Evolutionary conservation across 129 eudicot species (phyloP), one percentile per base, ranked within the genome.

Genomic region (Rutidosis leptorrhynchoides): DNA sequence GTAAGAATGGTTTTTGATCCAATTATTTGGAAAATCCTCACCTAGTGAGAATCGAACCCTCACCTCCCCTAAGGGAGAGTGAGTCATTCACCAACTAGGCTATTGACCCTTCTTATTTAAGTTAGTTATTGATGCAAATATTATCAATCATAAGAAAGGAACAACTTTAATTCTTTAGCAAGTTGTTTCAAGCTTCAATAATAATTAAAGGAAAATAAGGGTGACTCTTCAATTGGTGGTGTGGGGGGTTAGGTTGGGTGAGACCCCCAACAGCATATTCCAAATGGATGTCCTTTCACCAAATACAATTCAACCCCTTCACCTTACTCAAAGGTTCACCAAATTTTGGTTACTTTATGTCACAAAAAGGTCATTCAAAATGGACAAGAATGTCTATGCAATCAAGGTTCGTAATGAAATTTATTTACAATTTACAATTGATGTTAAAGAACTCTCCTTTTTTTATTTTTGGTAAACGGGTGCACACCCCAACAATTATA

Each of bases 211-310:
- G 63, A 46, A 45, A 52, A 6, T 30, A 67, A 22, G 49, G 16
- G 64, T 67, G 79, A 60, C 79, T 52, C 58, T 75, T 75, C 64
- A 60, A 74, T 8, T 29, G 52, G 78, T 56, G 72, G 78, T 56
- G 72, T 55, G 37, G 70, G 65, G 45, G 59, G 56, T 64, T 71
- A 58, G 76, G 76, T 61, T 71, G 37, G 64, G 64, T 25, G 30
- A 35, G 16, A 16, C 48, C 27, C 28, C 55, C n/a, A 21, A 46
- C 35, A 8, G 54, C 73, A 74, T 66, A 66, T 74, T 74, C 78
- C 68, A 67, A 67, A 67, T 10, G 74, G 40, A 66, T 75, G 79
- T 67, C 73, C 68, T 58, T 58, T 67, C 69, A 67, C 60, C 27
- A 19, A 64, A 48, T 29, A 21, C 24, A 57, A 26, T 16, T 32